Percentiles rank a stretch among this genome's conserved stretches.
phyloP scores from a whole-genome alignment of 495 filamentous ascomycete genomes.

The Penicillium daleae region DNA sequence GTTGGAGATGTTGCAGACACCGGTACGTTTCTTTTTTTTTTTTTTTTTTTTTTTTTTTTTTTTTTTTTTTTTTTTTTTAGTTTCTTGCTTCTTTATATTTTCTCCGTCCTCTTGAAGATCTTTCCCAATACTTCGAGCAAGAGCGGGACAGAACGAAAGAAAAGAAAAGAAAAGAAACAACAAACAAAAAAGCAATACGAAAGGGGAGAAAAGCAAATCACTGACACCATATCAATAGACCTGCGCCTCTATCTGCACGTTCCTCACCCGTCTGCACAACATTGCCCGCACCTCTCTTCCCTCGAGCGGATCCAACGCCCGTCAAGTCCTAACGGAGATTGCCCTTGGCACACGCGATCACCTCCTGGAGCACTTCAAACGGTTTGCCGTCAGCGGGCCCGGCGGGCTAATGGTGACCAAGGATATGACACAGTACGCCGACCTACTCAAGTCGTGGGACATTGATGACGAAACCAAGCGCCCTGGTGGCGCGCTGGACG shows the following conservation, averaged over 20 bases:
- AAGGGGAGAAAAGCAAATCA: not conserved
- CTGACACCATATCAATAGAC: slow-evolving; percentile 49
- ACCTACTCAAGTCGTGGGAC: slow-evolving; percentile 78
- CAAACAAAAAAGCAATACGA: not conserved
- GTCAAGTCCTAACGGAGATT: slow-evolving; percentile 80
- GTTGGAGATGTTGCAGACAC: slow-evolving; percentile 82
- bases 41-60: not conserved
- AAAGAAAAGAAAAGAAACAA: not conserved
- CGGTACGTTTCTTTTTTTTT: slow-evolving; percentile 42
- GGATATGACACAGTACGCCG: slow-evolving; percentile 90
- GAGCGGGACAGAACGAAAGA: not conserved
- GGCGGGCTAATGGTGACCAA: slow-evolving; percentile 95
- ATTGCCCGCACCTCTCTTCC: slow-evolving; percentile 69
- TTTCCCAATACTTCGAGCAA: too few species aligned
- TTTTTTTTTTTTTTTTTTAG: not conserved
- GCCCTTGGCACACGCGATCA: slow-evolving; percentile 74
- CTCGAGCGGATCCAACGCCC: slow-evolving; percentile 70
- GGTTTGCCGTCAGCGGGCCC: slow-evolving; percentile 85
- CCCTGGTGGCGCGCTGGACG: slow-evolving; percentile 72
- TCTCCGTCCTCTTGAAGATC: too few species aligned
- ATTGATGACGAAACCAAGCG: slow-evolving; percentile 62
- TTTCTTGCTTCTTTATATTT: not conserved
- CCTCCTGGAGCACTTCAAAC: slow-evolving; percentile 91
- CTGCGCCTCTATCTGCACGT: slow-evolving; percentile 75
- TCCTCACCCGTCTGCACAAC: slow-evolving; percentile 68